Evolutionary conservation across 148 eudicot genomes (phyloP), one percentile per base, ranked within the genome.

Genomic region (Camellia lanceoleosa): DNA sequence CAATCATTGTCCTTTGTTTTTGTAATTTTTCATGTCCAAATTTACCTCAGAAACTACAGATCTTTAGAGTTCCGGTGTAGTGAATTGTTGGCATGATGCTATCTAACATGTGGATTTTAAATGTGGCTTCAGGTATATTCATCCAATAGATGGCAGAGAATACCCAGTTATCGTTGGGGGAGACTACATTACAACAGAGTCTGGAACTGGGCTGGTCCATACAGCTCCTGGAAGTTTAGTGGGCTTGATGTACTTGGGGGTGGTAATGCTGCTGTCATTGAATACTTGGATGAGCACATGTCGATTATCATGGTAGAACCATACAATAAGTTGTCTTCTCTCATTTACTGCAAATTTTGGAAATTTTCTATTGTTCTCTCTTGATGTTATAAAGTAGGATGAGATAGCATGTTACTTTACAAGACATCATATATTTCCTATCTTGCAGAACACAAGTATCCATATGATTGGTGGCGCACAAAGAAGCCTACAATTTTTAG

Each of bases 201-300:
- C 98, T 11, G 96, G 98, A 87, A 95, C 97, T 80, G 98, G 98
- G 71, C 90, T 95, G 42, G 98, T 95, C 56, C 98, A 93, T 86
- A 95, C 97, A 51, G 98, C 98, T 73, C 98, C 98, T n/a, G 98
- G 98, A 92, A 78, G 81, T 97, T 94, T 82, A 84, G 83, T 80
- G 98, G 99, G 74, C 84, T 94, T 73, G 91, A 94, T 79, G 99
- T 97, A 44, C 93, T 97, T 59, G 97, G 94, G 38, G 47, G 85
- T 55, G 99, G 99, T 75, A 97, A 97, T 87, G 71, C 70, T 76
- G 95, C 99, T 62, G 92, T 97, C 68, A 92, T 91, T 14, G 89
- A 92, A 73, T 91, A 77, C 83, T 87, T 97, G 88, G 98, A 97
- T 82, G 89, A 90, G 65, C 74, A 83, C 77, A 86, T 80, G 73